phyloP scores from a whole-genome alignment of 345 rosid species.

The Aquilaria sinensis region DNA sequence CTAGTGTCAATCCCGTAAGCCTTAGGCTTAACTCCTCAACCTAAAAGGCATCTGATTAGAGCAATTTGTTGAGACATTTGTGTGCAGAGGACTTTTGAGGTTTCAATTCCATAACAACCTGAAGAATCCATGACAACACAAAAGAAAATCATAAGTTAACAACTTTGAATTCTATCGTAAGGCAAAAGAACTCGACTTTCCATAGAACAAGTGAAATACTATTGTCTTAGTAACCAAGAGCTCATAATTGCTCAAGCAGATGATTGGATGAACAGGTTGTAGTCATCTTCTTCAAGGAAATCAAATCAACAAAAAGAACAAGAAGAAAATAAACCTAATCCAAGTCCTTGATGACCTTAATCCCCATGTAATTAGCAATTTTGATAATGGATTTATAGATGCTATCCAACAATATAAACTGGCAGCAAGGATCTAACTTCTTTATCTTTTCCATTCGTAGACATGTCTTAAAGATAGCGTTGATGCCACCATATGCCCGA shows the following conservation, averaged over 20 bases:
- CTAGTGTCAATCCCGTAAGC: no score
- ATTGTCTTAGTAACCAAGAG: not conserved
- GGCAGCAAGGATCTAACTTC: slow-evolving; percentile 87
- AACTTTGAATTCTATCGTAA: no score
- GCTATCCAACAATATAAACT: slow-evolving; percentile 72
- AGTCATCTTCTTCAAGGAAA: not conserved
- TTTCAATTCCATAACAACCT: no score
- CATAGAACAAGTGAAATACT: not conserved
- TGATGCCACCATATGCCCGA: slow-evolving; percentile 68
- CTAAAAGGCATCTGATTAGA: no score
- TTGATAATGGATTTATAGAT: slow-evolving; percentile 77
- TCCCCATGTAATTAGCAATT: slow-evolving; percentile 82
- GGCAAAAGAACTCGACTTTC: no score
- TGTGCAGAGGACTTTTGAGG: no score
- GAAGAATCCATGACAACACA: no score
- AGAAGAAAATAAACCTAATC: slow-evolving; percentile 23
- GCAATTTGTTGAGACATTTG: no score
- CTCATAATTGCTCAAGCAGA: not conserved
- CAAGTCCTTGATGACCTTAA: slow-evolving; percentile 70
- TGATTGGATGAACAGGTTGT: not conserved
- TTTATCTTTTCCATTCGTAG: slow-evolving; percentile 92
- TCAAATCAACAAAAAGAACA: not conserved
- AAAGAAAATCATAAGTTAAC: no score
- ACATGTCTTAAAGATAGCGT: slow-evolving; percentile 61
- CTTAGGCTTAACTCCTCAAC: no score